A percentile compares a stretch with the other conserved stretches of the same genome.
phyloP scores from a whole-genome alignment of 495 filamentous ascomycete species.

The Pseudoneurospora amorphoporcata region DNA sequence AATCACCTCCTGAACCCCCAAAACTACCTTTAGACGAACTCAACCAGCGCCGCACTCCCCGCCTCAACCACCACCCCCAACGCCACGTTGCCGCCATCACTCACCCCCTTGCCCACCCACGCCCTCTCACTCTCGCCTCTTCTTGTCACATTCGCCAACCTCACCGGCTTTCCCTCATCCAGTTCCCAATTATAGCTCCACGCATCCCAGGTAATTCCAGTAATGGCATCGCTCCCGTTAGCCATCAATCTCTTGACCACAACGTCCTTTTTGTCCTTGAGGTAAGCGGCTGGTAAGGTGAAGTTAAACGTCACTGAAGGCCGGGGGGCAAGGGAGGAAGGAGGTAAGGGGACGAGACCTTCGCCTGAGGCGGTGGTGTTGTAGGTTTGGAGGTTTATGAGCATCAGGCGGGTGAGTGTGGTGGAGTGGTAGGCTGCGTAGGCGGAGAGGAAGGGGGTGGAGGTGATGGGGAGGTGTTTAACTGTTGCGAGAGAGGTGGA shows the following conservation, averaged over 20 bases:
- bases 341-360: slow-evolving; percentile 11
- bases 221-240: slow-evolving; percentile 54
- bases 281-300: slow-evolving; percentile 1
- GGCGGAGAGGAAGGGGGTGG: slow-evolving; percentile 39
- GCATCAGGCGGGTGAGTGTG: slow-evolving; percentile 36
- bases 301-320: slow-evolving; percentile 35
- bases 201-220: slow-evolving; percentile 52
- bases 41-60: slow-evolving; percentile 40
- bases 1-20: neutral
- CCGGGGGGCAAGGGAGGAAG: slow-evolving; percentile 21
- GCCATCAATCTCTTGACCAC: slow-evolving; percentile 42
- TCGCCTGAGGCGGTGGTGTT: slow-evolving; percentile 45
- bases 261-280: slow-evolving; percentile 1
- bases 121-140: slow-evolving; percentile 34
- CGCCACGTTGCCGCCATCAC: slow-evolving; percentile 30
- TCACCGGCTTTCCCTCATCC: slow-evolving; percentile 42
- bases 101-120: slow-evolving; percentile 28
- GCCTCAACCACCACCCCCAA: slow-evolving; percentile 36
- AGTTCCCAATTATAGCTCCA: slow-evolving; percentile 55
- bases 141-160: slow-evolving; percentile 45
- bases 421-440: slow-evolving; percentile 48
- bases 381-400: slow-evolving; percentile 51
- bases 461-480: slow-evolving; percentile 33
- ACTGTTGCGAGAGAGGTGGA: slow-evolving; percentile 18
- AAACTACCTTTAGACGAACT: slow-evolving; percentile 15